These are phyloP conservation scores for Syncephalastrum sp. DNA, from an alignment of 371 early-diverging fungal genomes.

Conservation along the genomic window DNA sequence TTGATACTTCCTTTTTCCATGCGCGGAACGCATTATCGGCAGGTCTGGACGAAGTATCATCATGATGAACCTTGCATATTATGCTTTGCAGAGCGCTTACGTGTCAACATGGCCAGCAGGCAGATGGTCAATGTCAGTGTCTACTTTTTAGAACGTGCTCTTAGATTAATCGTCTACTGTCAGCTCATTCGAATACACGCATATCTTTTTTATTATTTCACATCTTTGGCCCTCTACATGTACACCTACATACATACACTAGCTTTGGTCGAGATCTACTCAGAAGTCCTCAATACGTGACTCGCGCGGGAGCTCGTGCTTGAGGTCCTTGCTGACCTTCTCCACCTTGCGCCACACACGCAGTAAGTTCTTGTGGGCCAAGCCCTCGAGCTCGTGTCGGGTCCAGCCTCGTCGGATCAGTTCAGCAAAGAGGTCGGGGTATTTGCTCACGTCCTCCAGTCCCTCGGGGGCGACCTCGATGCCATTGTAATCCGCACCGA, in stretches of 20 bases:
- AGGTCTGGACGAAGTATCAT: too few species aligned
- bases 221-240: too few species aligned
- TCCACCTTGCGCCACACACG: conserved; percentile 53
- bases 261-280: not conserved
- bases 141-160: too few species aligned
- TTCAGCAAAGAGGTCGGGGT: conserved; percentile 63
- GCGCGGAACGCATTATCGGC: too few species aligned
- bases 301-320: conserved; percentile 36
- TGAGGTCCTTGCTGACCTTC: conserved; percentile 30
- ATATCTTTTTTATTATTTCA: too few species aligned
- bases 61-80: too few species aligned
- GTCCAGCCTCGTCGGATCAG: conserved; percentile 59
- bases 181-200: too few species aligned
- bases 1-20: too few species aligned
- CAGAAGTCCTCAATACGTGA: conserved; percentile 16
- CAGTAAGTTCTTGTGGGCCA: conserved; percentile 55
- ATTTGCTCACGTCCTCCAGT: conserved; percentile 64
- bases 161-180: too few species aligned
- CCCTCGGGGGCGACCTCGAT: conserved; percentile 53
- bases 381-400: conserved; percentile 52
- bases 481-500: conserved; percentile 73
- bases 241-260: not conserved
- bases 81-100: too few species aligned
- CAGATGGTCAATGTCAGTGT: too few species aligned
- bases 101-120: too few species aligned